Evolutionary conservation across 2,329 filamentous ascomycete genomes (phyloP), one percentile per base, ranked within the genome.

Genomic region (Epicoccum nigrum): DNA sequence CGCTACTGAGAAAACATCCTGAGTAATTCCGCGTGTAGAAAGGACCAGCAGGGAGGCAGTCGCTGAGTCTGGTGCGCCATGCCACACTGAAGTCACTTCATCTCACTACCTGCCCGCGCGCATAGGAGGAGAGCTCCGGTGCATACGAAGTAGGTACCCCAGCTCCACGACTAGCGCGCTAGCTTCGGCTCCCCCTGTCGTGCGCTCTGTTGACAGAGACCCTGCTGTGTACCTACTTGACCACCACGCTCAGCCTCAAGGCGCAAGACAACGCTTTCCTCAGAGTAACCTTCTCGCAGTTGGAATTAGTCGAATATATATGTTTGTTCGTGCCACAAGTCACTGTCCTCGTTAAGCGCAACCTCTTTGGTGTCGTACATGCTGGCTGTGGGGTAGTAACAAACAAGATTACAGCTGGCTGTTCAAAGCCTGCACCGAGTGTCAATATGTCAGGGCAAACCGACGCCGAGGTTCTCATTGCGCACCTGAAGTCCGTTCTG

Each of bases 401-500:
- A n/a, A 19, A 16, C 37, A 9, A 20, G 7, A 17, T 25, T 38
- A 47, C 43, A 23, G 6, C 33, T 30, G 28, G 28, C 28, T 12
- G 9, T n/a, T 23, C 16, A 17, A 32, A 34, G 28, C 39, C 15
- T 43, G 33, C 21, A 35, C 33, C 16, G 35, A 32, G 21, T 38
- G 39, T 28, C 38, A 47, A 15, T 33, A 52, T 52, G 49, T 16
- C 49, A 33, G n/a, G 20, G 20, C 49, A 32, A 31, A 52, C 49
- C 39, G 33, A 43, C 17, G 33, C 49, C 27, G 32, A 39, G 19
- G 15, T 11, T 6, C 67, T 78, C 8, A 60, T 77, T 28, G 48
- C 58, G 11, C 71, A 78, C 45, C 72, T 79, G 21, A 74, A 76
- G 35, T 58, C 67, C 9, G 70, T 79, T 21, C 73, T 80, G 15